A percentile compares a stretch with the other conserved stretches of the same genome.
Conservation (phyloP, 148 eudicot species). For the Amaranthus hypochondriacus region DNA sequence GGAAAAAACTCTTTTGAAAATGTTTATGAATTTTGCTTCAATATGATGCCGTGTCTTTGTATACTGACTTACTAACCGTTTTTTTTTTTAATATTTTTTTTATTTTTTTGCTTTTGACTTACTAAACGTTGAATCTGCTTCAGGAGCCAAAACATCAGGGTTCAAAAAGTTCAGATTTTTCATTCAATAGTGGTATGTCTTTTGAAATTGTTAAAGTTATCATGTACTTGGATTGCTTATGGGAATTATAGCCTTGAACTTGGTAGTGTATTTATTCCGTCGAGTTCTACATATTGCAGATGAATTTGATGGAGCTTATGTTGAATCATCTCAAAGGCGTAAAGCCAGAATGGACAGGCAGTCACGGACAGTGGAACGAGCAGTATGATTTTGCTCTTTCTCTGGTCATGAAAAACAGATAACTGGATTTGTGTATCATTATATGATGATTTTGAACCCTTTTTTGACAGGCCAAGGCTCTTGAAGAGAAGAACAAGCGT, state of each 20-base stretch:
- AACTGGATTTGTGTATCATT: background rate
- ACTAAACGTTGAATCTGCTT: conserved; percentile 15
- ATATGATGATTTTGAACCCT: conserved; percentile 9
- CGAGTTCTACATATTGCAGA: conserved; percentile 26
- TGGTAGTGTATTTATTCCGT: conserved; percentile 1
- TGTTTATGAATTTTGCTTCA: conserved; percentile 2
- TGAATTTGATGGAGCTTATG: conserved; percentile 34
- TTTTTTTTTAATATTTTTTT: too few species aligned
- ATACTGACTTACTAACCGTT: conserved; percentile 8
- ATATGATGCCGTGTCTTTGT: conserved; percentile 3
- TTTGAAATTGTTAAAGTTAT: background rate
- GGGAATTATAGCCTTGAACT: conserved; percentile 1
- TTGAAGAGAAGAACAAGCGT: conserved; percentile 89
- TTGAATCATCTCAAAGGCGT: conserved; percentile 69
- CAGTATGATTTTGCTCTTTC: conserved; percentile 45
- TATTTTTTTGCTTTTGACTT: background rate
- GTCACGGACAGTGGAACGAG: conserved; percentile 75
- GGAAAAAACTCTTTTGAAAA: conserved; percentile 33
- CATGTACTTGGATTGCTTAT: background rate
- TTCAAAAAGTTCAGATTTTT: conserved; percentile 30
- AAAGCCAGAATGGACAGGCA: conserved; percentile 86
- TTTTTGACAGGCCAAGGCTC: conserved; percentile 74
- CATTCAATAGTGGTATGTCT: conserved; percentile 28
- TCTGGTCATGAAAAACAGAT: background rate
- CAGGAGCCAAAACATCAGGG: conserved; percentile 55